phyloP scores from a whole-genome alignment of 164 flowering plant genomes.

The Vitis rotundifolia region DNA sequence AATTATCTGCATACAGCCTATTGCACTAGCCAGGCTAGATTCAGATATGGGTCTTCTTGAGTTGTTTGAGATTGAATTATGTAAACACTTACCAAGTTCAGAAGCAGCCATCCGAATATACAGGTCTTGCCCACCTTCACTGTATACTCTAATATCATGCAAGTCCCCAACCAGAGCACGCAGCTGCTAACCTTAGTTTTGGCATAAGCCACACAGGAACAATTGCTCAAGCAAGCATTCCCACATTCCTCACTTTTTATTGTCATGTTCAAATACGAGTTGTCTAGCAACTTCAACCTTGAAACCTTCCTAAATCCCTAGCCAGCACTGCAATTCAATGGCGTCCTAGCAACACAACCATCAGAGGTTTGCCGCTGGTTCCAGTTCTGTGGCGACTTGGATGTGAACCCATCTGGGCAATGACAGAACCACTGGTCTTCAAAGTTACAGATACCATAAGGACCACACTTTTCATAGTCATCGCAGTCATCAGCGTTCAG shows the following conservation, averaged over 20 bases:
- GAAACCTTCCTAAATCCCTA: conserved; percentile 22
- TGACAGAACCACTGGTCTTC: neutral
- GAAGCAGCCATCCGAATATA: conserved; percentile 20
- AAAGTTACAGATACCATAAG: conserved; percentile 3
- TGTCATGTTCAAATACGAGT: neutral
- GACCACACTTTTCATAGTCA: conserved; percentile 8
- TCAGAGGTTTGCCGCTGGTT: conserved; percentile 4
- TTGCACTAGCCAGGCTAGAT: too few species aligned
- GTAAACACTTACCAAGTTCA: conserved; percentile 21
- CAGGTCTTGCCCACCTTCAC: conserved; percentile 17
- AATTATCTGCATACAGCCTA: too few species aligned
- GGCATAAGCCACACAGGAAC: conserved; percentile 17
- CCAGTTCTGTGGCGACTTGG: conserved; percentile 14
- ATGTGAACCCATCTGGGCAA: conserved; percentile 22
- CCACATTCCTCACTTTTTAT: conserved; percentile 14
- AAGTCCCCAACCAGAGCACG: conserved; percentile 30
- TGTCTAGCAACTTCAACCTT: conserved; percentile 29
- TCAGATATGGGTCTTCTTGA: too few species aligned
- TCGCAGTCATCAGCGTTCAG: conserved; percentile 3
- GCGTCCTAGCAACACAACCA: conserved; percentile 26
- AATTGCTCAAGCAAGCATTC: conserved; percentile 18
- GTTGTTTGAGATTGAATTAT: too few species aligned
- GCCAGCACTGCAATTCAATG: conserved; percentile 18
- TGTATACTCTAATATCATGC: conserved; percentile 14
- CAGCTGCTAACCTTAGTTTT: neutral